Conservation (phyloP, 305 asterid species). For the Coffea humblotiana region DNA sequence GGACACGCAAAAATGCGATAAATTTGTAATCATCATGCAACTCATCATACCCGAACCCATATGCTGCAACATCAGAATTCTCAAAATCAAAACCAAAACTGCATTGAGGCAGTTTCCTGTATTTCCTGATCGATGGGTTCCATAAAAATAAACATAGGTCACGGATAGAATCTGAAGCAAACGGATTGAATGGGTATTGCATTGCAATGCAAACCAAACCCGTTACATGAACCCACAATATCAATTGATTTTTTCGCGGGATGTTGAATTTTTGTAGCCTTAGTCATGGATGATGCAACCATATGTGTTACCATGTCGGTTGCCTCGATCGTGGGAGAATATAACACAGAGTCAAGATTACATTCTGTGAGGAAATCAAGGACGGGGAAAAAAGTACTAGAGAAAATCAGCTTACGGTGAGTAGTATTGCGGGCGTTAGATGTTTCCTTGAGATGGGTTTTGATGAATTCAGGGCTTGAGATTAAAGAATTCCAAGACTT, state of each 20-base stretch:
- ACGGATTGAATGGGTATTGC: no score
- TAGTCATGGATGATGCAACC: not conserved
- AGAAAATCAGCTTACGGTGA: no score
- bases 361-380: not conserved
- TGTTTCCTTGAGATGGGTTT: constrained; percentile 24
- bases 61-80: not conserved
- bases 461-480: not conserved
- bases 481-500: not conserved
- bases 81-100: no score
- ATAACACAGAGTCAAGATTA: not conserved
- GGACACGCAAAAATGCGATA: no score
- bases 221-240: constrained; percentile 15
- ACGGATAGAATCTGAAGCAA: no score
- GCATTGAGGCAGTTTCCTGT: not conserved
- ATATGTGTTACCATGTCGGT: not conserved
- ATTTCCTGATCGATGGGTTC: constrained; percentile 14
- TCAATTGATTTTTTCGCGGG: constrained; percentile 5
- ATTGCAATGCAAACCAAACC: constrained; percentile 11
- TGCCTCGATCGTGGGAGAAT: no score
- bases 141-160: not conserved
- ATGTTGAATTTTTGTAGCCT: not conserved
- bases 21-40: not conserved
- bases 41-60: not conserved
- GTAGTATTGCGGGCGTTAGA: not conserved
- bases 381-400: no score